Conservation (phyloP, 345 rosid genomes). For the Euphorbia peplus region DNA sequence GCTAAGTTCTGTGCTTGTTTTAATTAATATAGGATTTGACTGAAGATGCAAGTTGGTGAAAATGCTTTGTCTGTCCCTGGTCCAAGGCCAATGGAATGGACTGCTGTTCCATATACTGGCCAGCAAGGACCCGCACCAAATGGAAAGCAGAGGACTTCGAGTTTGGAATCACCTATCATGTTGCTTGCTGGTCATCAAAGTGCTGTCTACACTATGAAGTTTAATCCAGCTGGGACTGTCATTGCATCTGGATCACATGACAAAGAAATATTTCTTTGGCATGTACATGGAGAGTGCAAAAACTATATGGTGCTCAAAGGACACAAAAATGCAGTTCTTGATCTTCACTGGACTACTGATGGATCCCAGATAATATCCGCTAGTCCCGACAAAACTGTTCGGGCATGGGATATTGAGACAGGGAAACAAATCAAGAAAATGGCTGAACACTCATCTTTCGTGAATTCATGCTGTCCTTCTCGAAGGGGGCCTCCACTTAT, state of each 20-base stretch:
- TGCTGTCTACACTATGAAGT: conserved; percentile 82
- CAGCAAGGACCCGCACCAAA: conserved; percentile 54
- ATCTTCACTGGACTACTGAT: conserved; percentile 92
- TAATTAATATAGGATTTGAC: conserved; percentile 1
- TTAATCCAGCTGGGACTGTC: conserved; percentile 79
- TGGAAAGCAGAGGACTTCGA: conserved; percentile 67
- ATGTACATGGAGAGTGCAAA: conserved; percentile 88
- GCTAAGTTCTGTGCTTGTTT: background rate
- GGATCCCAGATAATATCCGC: conserved; percentile 88
- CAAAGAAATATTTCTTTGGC: conserved; percentile 87
- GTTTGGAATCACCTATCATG: conserved; percentile 94
- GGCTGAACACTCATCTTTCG: conserved; percentile 92
- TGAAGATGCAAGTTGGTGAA: conserved; percentile 38
- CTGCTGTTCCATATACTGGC: conserved; percentile 54
- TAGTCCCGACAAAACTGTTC: conserved; percentile 85
- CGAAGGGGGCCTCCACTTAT: conserved; percentile 89
- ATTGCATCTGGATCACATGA: conserved; percentile 97
- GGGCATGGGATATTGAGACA: conserved; percentile 93
- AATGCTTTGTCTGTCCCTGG: conserved; percentile 53
- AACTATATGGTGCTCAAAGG: conserved; percentile 94
- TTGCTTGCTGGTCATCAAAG: conserved; percentile 82
- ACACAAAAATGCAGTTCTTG: conserved; percentile 89
- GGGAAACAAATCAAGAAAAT: conserved; percentile 96
- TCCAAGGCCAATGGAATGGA: conserved; percentile 92
- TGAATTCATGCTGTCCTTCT: conserved; percentile 89